phyloP scores from a whole-genome alignment of 345 rosid genomes.

The Boechera retrofracta region DNA sequence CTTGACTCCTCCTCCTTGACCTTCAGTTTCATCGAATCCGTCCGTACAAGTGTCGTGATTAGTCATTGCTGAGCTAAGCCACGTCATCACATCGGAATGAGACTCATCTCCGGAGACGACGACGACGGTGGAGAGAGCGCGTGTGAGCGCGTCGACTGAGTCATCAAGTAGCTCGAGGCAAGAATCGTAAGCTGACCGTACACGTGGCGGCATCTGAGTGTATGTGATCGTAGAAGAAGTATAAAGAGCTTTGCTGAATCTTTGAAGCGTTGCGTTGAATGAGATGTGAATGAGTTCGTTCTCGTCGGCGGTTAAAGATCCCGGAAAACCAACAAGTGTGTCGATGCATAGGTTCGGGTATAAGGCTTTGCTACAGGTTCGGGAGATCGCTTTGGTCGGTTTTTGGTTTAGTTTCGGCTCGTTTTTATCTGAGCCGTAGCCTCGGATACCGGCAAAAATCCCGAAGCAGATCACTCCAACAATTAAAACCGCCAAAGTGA shows the following conservation, averaged over 20 bases:
- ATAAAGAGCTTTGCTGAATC: constrained; percentile 78
- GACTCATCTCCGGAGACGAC: constrained; percentile 9
- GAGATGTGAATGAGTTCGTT: constrained; percentile 86
- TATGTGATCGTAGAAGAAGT: constrained; percentile 55
- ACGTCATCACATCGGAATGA: constrained; percentile 74
- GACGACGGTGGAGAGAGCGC: constrained; percentile 67
- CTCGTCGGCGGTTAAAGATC: constrained; percentile 63
- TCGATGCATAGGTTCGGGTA: constrained; percentile 69
- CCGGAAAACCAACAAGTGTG: constrained; percentile 78
- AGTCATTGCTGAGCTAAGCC: constrained; percentile 96
- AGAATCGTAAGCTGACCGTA: constrained; percentile 79
- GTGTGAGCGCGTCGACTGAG: constrained; percentile 75
- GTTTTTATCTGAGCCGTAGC: constrained; percentile 25
- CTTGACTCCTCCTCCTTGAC: constrained; percentile 59
- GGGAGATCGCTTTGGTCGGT: constrained; percentile 73
- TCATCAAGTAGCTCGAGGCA: constrained; percentile 95
- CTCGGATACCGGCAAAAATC: constrained; percentile 46
- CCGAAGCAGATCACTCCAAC: constrained; percentile 63
- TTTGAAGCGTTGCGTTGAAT: constrained; percentile 89
- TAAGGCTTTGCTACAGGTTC: constrained; percentile 66
- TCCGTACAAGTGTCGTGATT: constrained; percentile 94
- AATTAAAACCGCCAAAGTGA: constrained; percentile 53
- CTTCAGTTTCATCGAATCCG: constrained; percentile 60
- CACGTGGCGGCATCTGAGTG: constrained; percentile 66
- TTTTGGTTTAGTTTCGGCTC: constrained; percentile 40